phyloP scores from a whole-genome alignment of 169 alveolate genomes.

The Plasmodium coatneyi region DNA sequence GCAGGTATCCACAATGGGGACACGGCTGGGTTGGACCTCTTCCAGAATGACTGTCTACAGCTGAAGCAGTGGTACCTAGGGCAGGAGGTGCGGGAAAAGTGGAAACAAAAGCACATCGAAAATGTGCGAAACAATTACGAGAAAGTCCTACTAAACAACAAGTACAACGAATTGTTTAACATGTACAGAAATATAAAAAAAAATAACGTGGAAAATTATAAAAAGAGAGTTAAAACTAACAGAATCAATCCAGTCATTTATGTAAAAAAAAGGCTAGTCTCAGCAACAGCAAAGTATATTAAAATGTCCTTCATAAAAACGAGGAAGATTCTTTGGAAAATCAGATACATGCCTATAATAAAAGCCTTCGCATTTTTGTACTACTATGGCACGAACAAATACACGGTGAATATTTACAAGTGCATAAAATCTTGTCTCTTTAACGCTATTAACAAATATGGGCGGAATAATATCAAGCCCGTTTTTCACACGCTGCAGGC shows the following conservation, averaged over 20 bases:
- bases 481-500: conserved; percentile 74
- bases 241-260: conserved; percentile 65
- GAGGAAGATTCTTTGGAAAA: conserved; percentile 72
- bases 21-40: conserved; percentile 6
- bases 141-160: conserved; percentile 57
- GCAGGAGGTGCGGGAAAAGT: conserved; percentile 33
- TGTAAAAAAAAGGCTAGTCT: conserved; percentile 66
- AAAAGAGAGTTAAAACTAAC: conserved; percentile 73
- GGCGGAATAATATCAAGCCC: conserved; percentile 62
- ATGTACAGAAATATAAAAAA: conserved; percentile 66
- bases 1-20: background rate
- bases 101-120: conserved; percentile 66
- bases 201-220: conserved; percentile 46
- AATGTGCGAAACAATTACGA: conserved; percentile 55
- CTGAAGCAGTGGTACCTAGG: conserved; percentile 69
- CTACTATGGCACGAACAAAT: conserved; percentile 68
- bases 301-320: conserved; percentile 67
- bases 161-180: conserved; percentile 62
- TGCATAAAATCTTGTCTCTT: conserved; percentile 60
- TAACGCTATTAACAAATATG: conserved; percentile 70
- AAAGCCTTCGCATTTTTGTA: conserved; percentile 67
- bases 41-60: conserved; percentile 44
- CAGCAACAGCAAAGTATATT: conserved; percentile 67
- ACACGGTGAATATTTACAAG: conserved; percentile 68
- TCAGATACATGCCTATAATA: conserved; percentile 62